These are phyloP conservation scores for Fusarium sp. DNA, from an alignment of 2,329 filamentous ascomycete species.

Conservation along the genomic window DNA sequence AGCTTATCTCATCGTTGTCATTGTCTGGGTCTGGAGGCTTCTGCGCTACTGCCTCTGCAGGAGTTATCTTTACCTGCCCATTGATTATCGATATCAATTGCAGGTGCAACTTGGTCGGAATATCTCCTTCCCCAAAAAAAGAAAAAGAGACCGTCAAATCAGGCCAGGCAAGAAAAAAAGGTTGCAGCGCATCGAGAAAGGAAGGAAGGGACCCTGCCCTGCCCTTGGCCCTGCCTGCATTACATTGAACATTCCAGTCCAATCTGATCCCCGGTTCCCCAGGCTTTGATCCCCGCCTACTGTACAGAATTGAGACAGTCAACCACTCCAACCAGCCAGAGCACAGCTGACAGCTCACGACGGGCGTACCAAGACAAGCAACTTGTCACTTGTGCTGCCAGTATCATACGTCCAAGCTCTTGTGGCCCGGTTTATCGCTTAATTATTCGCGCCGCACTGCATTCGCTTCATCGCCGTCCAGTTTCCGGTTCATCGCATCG, in stretches of 20 bases:
- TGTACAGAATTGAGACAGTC: constrained; percentile 25
- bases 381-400: constrained; percentile 22
- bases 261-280: constrained; percentile 43
- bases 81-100: constrained; percentile 4
- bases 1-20: constrained; percentile 63
- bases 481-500: constrained; percentile 15
- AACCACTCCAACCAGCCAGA: constrained; percentile 28
- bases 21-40: neutral
- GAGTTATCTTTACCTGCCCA: constrained; percentile 3
- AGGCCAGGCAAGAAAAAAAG: constrained; percentile 23
- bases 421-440: constrained; percentile 29
- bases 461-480: constrained; percentile 21
- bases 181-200: constrained; percentile 17
- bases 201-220: constrained; percentile 16
- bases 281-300: constrained; percentile 37
- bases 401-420: neutral
- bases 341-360: constrained; percentile 31
- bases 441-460: constrained; percentile 13
- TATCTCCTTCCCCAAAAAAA: constrained; percentile 23
- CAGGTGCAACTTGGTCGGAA: constrained; percentile 20
- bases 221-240: neutral
- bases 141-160: constrained; percentile 26
- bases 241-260: constrained; percentile 15
- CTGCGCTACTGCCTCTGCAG: neutral
- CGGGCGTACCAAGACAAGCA: constrained; percentile 40